A percentile compares a stretch with the other conserved stretches of the same genome.
Evolutionary conservation across 2,329 filamentous ascomycete genomes (phyloP).

Genomic region (Colletotrichum spinosum): DNA sequence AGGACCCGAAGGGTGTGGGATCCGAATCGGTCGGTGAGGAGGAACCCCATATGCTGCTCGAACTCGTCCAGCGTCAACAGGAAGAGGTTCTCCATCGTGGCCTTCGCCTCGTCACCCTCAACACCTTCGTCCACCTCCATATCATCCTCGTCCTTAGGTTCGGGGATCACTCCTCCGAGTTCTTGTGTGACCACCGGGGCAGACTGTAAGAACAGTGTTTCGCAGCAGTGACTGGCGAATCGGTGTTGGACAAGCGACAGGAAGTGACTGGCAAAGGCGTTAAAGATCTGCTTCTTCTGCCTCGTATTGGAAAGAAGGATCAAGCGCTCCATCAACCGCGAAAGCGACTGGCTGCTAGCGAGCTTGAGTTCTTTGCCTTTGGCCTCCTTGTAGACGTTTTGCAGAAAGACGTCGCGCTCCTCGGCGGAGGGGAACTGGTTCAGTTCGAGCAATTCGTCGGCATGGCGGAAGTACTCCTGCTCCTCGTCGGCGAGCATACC

Average conservation of each 20-base stretch:
- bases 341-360: constrained; percentile 95
- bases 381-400: constrained; percentile 88
- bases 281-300: constrained; percentile 90
- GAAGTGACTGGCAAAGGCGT: constrained; percentile 88
- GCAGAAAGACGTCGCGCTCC: constrained; percentile 77
- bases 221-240: constrained; percentile 97
- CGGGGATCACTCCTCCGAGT: constrained; percentile 60
- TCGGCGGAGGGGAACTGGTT: constrained; percentile 87
- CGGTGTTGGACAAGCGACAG: constrained; percentile 91
- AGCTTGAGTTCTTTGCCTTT: constrained; percentile 95
- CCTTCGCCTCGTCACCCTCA: constrained; percentile 59
- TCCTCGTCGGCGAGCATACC: constrained; percentile 93
- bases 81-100: constrained; percentile 87
- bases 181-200: constrained; percentile 84
- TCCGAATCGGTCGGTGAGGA: constrained; percentile 89
- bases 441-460: constrained; percentile 88
- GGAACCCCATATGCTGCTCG: constrained; percentile 83
- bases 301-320: constrained; percentile 82
- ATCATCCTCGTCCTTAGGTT: constrained; percentile 57
- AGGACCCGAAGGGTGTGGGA: constrained; percentile 92
- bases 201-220: constrained; percentile 88
- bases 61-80: constrained; percentile 87
- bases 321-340: constrained; percentile 89
- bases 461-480: constrained; percentile 93
- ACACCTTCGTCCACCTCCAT: constrained; percentile 56